Base-by-base conservation (phyloP, 768 basidiomycete species). In the Termitomyces bulborhizus region DNA sequence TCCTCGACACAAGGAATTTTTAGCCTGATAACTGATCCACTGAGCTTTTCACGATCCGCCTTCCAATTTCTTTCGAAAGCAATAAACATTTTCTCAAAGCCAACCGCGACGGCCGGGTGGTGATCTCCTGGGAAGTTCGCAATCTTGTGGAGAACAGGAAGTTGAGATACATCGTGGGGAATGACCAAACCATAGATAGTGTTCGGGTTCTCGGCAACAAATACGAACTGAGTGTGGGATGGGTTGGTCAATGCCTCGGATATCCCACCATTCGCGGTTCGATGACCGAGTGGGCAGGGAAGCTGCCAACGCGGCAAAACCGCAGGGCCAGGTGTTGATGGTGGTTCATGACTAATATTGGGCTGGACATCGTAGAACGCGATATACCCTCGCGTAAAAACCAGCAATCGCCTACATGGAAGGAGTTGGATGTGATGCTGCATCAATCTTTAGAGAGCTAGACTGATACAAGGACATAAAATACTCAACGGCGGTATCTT, bases 351-450 rank as follows among this genome's bases (percentile, higher is more conserved):
- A 12, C 18, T 34, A 3, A 36, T 3, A 36, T 3, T 24, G 18
- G 40, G 39, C 15, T 43, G 29, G n/a, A 48, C 46, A 8, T 55
- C 40, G 31, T 41, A 55, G n/a, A 55, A 41, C 24, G 29, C 32
- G 1, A 55, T 55, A 44, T 41, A 9, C 3, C 18, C 24, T 29
- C 37, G n/a, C 6, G 57, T 48, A n/a, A 57, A 53, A 21, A 47
- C 36, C 8, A 57, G 13, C 24, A 57, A 46, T 46, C 42, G 46
- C 4, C 54, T 26, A 8, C 37, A 41, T 11, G 57, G 44, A 29
- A 58, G 48, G 15, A 58, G 36, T 13, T 40, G 53, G 18, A 55
- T 52, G 26, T 50, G 49, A 40, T 51, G 36, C 57, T 58, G 18
- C 6, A 26, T 12, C 15, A 27, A 42, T 13, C 24, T 26, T 58